phyloP scores from a whole-genome alignment of 1,139 yeast species.

The Hemisphaericaspora xylofermentans region DNA sequence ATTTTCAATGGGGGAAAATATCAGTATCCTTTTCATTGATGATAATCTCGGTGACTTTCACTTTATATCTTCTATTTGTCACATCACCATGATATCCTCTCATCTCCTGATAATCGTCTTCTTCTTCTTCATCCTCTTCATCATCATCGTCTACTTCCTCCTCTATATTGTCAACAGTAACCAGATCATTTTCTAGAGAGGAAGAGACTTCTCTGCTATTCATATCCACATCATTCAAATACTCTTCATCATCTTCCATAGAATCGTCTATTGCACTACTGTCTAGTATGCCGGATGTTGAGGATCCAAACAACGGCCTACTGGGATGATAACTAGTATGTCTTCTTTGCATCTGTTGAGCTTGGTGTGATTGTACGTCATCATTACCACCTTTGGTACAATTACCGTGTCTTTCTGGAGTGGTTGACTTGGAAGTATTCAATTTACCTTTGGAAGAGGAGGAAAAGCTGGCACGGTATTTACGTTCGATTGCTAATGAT shows the following conservation, averaged over 20 bases:
- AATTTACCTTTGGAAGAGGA: background rate
- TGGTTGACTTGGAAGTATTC: slow-evolving; percentile 4
- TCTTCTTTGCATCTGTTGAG: slow-evolving; percentile 21
- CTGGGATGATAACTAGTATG: slow-evolving; percentile 35
- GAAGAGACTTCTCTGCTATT: background rate
- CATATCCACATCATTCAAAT: slow-evolving; percentile 8
- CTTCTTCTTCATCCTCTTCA: slow-evolving; percentile 27
- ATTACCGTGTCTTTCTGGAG: background rate
- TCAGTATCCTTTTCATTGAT: slow-evolving; percentile 41
- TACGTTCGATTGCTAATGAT: slow-evolving; percentile 42
- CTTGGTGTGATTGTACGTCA: background rate
- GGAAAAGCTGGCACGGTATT: slow-evolving; percentile 17
- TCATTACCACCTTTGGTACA: background rate
- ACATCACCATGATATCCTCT: slow-evolving; percentile 27
- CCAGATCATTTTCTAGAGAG: background rate
- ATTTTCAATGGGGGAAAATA: slow-evolving; percentile 21
- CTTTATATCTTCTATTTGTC: slow-evolving; percentile 34
- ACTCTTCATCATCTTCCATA: slow-evolving; percentile 12
- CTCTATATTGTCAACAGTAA: slow-evolving; percentile 8
- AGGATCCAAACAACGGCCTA: slow-evolving; percentile 25
- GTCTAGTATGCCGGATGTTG: slow-evolving; percentile 6
- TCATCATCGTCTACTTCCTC: slow-evolving; percentile 18
- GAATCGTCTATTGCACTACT: slow-evolving; percentile 8
- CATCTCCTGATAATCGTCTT: slow-evolving; percentile 24
- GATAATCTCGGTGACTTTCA: slow-evolving; percentile 53